Base-by-base conservation (phyloP, 106 monocot species). In the Cymbidium sinense region DNA sequence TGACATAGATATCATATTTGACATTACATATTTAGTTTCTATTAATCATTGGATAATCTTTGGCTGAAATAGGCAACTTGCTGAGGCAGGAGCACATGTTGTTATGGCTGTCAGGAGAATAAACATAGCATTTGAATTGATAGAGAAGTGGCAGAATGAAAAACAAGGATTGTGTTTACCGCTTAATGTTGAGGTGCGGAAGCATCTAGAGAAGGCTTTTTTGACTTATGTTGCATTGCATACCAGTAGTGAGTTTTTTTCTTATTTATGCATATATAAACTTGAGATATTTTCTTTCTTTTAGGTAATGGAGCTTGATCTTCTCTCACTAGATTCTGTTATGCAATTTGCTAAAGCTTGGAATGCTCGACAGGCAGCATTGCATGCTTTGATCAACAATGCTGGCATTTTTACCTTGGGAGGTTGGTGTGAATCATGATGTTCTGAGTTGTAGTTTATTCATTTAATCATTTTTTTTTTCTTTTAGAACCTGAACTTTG, bases 81-180 rank as follows among this genome's bases (percentile, higher is more conserved):
- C 98, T 23, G 76, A 87, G 50, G 80, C 87, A 15, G 98, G 94
- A 43, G 98, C 82, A 7, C 98, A 99, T 83, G 90, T 99, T 33
- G 90, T 99, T 34, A 99, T 99, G 98, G 98, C 94, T 30, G 98
- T 99, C n/a, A n/a, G n/a, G n/a, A n/a, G n/a, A n/a, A n/a, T n/a
- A n/a, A n/a, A n/a, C n/a, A n/a, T n/a, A n/a, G 98, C 94, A 64
- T 87, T 85, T 30, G 92, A 99, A 65, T 79, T 99, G 87, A 94
- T 99, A 50, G 82, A 86, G 82, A 83, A 92, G 80, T 99, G 98
- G 98, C 88, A 99, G 77, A 78, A 34, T 75, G 87, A 88, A 54
- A 86, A 70, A 64, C 74, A 76, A 30, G 90, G 78, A 23, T 19
- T 43, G 21, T 89, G 86, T 33, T 77, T 82, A 21, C 85, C 86